Evolutionary conservation across 192 early-diverging fungal genomes (phyloP), one percentile per base, ranked within the genome.

Genomic region (Powellomyces hirtus): DNA sequence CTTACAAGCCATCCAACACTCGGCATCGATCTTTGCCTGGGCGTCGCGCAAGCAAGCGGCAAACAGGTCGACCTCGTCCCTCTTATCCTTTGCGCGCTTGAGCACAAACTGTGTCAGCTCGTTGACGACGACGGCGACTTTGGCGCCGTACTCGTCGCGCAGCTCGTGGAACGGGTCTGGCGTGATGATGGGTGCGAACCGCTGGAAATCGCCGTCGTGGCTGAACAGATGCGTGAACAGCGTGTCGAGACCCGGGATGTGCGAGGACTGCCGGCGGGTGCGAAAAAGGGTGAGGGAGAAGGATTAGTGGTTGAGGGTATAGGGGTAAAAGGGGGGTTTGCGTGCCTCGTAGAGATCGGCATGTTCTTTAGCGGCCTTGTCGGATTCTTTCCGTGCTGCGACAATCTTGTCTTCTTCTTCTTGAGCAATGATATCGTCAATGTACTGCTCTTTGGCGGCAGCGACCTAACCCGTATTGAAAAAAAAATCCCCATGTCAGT

Each of bases 381-480:
- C 57, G 34, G 79, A 72, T 53, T 84, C 79, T 64, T 72, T 81
- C 61, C 73, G 77, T 18, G 74, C 69, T 4, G 55, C 68, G 1
- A 67, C 62, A 18, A 83, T 67, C 62, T 87, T 88, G 40, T 88
- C 85, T 52, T 88, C 86, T 46, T 88, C 83, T 44, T 88, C 86
- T 38, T 85, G 67, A 0, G 86, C 82, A 52, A 88, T 88, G 27
- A 88, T 68, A 37, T 84, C 79, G 68, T 88, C 86, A 40, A 88
- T 82, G 59, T 86, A 86, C 66, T 84, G 75, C 68, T 82, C 85
- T 30, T 77, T 62, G 16, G 84, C 80, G 18, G 76, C 77, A 11
- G 65, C 74, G 35, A 84, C 74, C 83, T 85, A 61, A 1, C 10
- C 22, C 40, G 10, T 11, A 42, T 18, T 49, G 2, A 49, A 16